Base-by-base conservation (phyloP, 192 early-diverging fungal species). In the Rhizophagus prolifer region DNA sequence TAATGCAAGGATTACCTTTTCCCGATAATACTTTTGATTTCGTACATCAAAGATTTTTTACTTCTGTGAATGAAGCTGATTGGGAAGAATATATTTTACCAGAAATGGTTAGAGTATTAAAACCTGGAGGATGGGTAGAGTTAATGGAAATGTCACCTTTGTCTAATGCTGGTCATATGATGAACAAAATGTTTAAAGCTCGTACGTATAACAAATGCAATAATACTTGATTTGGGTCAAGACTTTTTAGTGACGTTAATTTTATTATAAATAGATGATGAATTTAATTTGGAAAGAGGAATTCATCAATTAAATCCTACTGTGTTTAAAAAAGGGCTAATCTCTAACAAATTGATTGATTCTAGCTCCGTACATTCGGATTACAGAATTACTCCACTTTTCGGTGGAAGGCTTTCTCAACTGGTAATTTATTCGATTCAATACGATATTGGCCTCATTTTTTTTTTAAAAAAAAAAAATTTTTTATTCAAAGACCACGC, bases 1-100 rank as follows among this genome's bases (percentile, higher is more conserved):
- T 41, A 41, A 41, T 41, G n/a, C 38, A 67, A 10, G 65, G 34
- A 9, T 67, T 67, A 67, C 65, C 65, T 10, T 67, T 67, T n/a
- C 65, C 65, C 9, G 65, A 67, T 25, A 38, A 67, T n/a, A 67
- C 65, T 9, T 67, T 67, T 41, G 65, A 67, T 38, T 67, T 67
- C 9, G 65, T 67, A 9, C 30, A 38, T n/a, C 65, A 67, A 67
- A 34, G 65, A 67, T 67, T 67, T 41, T 67, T 67, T 36, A 67
- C 65, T 16, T 21, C 34, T 7, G n/a, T 41, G 10, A 36, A 19
- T n/a, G 31, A 21, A 9, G 21, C 9, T 67, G n/a, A 67, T 23
- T 67, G 65, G 65, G 9, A 23, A 67, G 19, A 36, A 9, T 67
- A 41, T 44, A 67, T 67, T 38, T 44, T 67, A 23, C 65, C 36